Base-by-base conservation (phyloP, 1,139 yeast genomes). In the Tardiomyces blankii region DNA sequence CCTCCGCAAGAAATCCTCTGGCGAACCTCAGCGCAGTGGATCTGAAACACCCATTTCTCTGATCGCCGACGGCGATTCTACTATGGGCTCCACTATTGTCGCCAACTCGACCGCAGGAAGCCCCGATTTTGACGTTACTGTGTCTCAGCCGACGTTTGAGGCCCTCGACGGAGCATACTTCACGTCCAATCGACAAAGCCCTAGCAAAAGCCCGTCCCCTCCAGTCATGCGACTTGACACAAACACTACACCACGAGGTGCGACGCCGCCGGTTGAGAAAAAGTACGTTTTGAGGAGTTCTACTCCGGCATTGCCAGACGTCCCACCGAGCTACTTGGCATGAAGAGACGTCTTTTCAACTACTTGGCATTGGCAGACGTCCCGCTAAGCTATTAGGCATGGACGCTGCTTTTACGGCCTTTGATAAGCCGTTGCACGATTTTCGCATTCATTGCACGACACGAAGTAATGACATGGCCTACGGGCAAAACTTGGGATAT, bases 1-100 rank as follows among this genome's bases (percentile, higher is more conserved):
- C 44, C 44, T 61, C 39, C 51, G 52, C 40, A 45, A 46, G 16
- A 39, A 8, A 18, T 28, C 18, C 40, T 41, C 9, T 21, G 38
- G 23, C 40, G 30, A 18, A 25, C 28, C 18, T 21, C 44, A 9
- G 16, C 35, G n/a, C 35, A 30, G n/a, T 12, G 35, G 16, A 5
- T 30, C 35, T 3, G 16, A 12, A 14, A 13, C 16, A 30, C 16
- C 35, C 16, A 13, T 14, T 9, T 30, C 35, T 5, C 35, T 30
- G 16, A 5, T 30, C 5, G 16, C 16, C 3, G 16, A 13, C 3
- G 16, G 35, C n/a, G 35, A 12, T 5, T 30, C 35, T 5, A 30
- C 35, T 13, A 12, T 14, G 9, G 35, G 16, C 35, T 30, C 16
- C 35, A 30, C 16, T 30, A 9, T 5, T 11, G n/a, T 3, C 11